Conservation (phyloP, 306 rosid genomes). For the Pterocarpus macrocarpus region DNA sequence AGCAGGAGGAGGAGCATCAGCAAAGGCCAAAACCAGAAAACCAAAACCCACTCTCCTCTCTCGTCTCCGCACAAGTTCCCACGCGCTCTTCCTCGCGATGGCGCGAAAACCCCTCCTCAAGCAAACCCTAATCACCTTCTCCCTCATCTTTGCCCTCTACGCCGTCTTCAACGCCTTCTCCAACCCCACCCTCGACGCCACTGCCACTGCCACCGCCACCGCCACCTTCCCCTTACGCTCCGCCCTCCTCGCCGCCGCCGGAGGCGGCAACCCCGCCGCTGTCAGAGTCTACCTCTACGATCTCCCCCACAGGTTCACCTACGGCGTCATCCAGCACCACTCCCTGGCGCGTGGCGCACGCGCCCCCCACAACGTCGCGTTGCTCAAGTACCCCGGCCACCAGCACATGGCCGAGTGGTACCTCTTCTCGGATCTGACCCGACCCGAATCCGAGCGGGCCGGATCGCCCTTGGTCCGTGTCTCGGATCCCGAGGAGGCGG, state of each 20-base stretch:
- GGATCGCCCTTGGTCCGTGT: conserved; percentile 69
- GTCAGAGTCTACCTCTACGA: conserved; percentile 72
- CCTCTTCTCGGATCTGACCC: conserved; percentile 67
- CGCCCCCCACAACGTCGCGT: conserved; percentile 29
- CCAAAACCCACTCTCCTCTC: conserved; percentile 37
- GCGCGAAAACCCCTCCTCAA: conserved; percentile 70
- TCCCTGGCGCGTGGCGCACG: conserved; percentile 77
- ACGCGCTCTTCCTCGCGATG: conserved; percentile 48
- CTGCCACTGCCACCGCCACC: conserved; percentile 45
- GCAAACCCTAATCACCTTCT: conserved; percentile 62
- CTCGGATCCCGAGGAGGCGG: conserved; percentile 89
- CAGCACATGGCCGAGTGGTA: conserved; percentile 99
- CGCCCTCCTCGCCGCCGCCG: conserved; percentile 33
- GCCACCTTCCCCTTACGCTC: conserved; percentile 45
- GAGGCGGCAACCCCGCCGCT: background rate
- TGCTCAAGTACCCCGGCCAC: conserved; percentile 87
- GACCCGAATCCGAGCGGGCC: conserved; percentile 61
- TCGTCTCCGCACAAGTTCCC: background rate
- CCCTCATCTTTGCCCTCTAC: conserved; percentile 56
- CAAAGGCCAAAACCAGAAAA: conserved; percentile 41
- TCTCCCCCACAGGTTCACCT: conserved; percentile 75
- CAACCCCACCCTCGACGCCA: conserved; percentile 48
- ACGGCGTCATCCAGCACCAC: conserved; percentile 74
- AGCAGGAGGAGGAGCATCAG: conserved; percentile 15
- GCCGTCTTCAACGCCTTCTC: conserved; percentile 46